Evolutionary conservation across 768 basidiomycete genomes (phyloP), one percentile per base, ranked within the genome.

Genomic region (Phlebiopsis gigantea): DNA sequence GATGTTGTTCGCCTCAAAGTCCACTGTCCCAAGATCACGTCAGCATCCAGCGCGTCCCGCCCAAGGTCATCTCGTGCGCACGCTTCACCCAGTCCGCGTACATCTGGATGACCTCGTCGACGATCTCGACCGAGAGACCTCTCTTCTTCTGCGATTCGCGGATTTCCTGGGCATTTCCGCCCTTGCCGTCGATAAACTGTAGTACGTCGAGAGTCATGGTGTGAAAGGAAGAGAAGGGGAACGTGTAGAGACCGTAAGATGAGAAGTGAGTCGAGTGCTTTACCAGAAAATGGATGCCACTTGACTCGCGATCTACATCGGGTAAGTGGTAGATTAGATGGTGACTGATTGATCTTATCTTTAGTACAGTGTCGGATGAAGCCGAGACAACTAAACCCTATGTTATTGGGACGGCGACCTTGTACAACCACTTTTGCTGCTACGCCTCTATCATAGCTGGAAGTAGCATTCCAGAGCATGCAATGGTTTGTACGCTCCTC

Each of bases 21-120:
- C 88, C 80, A 88, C 96, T 98, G 65, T 21, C 30, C 30, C 24
- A 21, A 39, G 29, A n/a, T 14, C 46, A 10, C 57, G 31, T 26
- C 22, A 26, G 28, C 31, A 49, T 22, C 15, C 19, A 49, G 19
- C 30, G 49, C 55, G 44, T n/a, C 5, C 28, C 39, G 12, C 47
- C n/a, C 29, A 39, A 9, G 34, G 34, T 9, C 3, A 43, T 15
- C 28, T 34, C 4, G 19, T 26, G 82, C 91, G 68, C 69, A 97
- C 97, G 85, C 72, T 93, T 90, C 52, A 93, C 92, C 93, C 95
- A 98, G 63, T 93, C 90, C 9, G 80, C 72, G 66, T 98, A 97
- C 84, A 95, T 85, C 66, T 83, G 82, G 57, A 98, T 85, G 57
- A 98, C 82, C 70, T 98, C 93, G 71, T 98, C 94, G 15, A 98